Evolutionary conservation across 2,329 filamentous ascomycete species (phyloP).

Genomic region (Xylariaceae sp.): DNA sequence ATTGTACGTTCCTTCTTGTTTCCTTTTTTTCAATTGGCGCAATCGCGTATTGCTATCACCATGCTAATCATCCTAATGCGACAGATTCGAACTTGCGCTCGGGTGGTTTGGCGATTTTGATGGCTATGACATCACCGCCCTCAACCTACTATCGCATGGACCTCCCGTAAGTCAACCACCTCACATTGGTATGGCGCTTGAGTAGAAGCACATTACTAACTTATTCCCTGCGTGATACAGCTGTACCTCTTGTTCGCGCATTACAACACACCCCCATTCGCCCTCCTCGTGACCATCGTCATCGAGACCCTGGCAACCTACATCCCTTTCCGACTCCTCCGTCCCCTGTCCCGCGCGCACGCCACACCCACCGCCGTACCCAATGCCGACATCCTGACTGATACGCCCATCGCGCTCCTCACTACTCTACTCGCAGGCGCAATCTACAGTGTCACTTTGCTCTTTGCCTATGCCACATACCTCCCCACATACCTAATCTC

Average conservation of each 20-base stretch:
- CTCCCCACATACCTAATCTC: conserved; percentile 69
- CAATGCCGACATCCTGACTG: conserved; percentile 62
- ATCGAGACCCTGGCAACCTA: conserved; percentile 68
- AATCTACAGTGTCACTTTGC: conserved; percentile 72
- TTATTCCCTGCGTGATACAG: too few species aligned
- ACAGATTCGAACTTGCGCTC: conserved; percentile 63
- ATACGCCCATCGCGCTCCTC: conserved; percentile 58
- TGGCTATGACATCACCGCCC: conserved; percentile 62
- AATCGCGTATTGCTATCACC: background rate
- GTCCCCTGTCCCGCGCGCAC: conserved; percentile 63
- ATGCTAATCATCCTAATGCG: conserved; percentile 41
- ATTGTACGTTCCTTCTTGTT: conserved; percentile 41
- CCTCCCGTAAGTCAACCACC: conserved; percentile 56
- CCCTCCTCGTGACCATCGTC: conserved; percentile 56
- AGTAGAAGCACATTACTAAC: too few species aligned
- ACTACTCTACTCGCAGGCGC: conserved; percentile 65
- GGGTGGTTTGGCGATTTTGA: conserved; percentile 74
- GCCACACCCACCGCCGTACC: conserved; percentile 49
- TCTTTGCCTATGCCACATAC: conserved; percentile 63
- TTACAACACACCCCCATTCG: conserved; percentile 64
- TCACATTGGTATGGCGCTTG: too few species aligned
- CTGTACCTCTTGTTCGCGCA: conserved; percentile 74
- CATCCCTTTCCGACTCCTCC: conserved; percentile 71
- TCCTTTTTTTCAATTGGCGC: background rate
- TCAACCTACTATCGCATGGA: conserved; percentile 67